A percentile compares a stretch with the other conserved stretches of the same genome.
Evolutionary conservation across 1,284 basidiomycete genomes (phyloP).

Genomic region (Ganoderma lingzhi): DNA sequence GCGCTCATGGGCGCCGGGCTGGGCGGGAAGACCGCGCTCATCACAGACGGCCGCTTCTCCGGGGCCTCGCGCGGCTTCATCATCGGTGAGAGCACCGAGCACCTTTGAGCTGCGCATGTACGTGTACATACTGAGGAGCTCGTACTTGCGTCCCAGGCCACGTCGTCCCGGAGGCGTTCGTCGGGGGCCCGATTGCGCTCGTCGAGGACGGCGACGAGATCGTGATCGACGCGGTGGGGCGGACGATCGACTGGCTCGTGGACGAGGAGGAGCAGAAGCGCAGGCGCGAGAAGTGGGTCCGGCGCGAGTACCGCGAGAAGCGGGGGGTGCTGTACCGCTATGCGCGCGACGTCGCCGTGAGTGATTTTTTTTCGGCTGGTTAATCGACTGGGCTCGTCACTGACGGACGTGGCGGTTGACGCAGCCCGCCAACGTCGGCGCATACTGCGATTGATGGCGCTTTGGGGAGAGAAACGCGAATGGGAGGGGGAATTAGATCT

Average conservation of each 20-base stretch:
- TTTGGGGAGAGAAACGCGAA: not conserved
- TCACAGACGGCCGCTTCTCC: conserved; percentile 97
- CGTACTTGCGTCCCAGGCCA: conserved; percentile 62
- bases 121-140: not conserved
- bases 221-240: conserved; percentile 80
- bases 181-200: conserved; percentile 95
- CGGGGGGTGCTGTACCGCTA: conserved; percentile 79
- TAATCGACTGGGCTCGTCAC: not conserved
- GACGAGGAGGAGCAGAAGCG: conserved; percentile 80
- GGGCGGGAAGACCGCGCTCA: conserved; percentile 88
- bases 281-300: conserved; percentile 79
- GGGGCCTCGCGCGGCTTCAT: conserved; percentile 76
- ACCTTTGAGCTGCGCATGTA: too few species aligned
- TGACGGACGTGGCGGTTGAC: conserved; percentile 3
- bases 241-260: conserved; percentile 86
- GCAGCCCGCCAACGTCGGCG: conserved; percentile 78
- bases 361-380: conserved; percentile 40
- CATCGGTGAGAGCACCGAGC: conserved; percentile 52
- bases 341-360: conserved; percentile 82
- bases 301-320: conserved; percentile 70
- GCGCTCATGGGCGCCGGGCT: conserved; percentile 94
- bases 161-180: conserved; percentile 91
- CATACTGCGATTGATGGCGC: conserved; percentile 72
- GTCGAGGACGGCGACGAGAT: conserved; percentile 93
- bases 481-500: conserved; percentile 11